A percentile compares a stretch with the other conserved stretches of the same genome.
Evolutionary conservation across 176 grass and related monocot genomes (phyloP).

Genomic region (Aegilops speltoides): DNA sequence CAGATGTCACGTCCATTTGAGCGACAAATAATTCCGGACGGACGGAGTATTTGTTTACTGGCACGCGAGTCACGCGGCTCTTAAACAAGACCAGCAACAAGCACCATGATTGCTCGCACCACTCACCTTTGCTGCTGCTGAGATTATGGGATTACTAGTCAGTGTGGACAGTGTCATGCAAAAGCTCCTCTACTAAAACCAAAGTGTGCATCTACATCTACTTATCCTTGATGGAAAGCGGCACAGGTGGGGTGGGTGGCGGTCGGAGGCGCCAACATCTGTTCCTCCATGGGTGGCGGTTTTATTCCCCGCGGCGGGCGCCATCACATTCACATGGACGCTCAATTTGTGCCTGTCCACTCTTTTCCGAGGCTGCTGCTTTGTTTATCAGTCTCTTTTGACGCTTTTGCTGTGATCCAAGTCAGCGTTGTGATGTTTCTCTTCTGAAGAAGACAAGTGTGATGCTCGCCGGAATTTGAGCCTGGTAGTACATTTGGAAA

Average conservation of each 20-base stretch:
- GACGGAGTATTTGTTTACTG: not conserved
- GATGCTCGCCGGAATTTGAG: not conserved
- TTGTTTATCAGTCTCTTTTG: not conserved
- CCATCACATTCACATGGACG: no score
- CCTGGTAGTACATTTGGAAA: not conserved
- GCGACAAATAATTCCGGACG: no score
- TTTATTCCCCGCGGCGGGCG: not conserved
- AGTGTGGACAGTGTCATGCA: not conserved
- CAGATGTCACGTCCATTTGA: no score
- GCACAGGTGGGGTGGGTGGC: not conserved
- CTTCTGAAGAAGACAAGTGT: not conserved
- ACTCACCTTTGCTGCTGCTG: not conserved
- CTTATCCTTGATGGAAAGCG: not conserved
- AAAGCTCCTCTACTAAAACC: slow-evolving; percentile 8
- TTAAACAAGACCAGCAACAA: not conserved
- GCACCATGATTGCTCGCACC: not conserved
- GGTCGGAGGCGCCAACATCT: not conserved
- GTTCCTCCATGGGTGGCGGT: not conserved
- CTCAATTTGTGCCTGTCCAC: not conserved
- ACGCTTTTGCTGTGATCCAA: not conserved
- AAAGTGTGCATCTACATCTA: not conserved
- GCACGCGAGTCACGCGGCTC: not conserved
- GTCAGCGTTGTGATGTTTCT: not conserved
- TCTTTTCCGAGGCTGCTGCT: not conserved
- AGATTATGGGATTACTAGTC: not conserved